Evolutionary conservation across 441 rosid species (phyloP), one percentile per base, ranked within the genome.

Genomic region (Pelargonium fulgidum): DNA sequence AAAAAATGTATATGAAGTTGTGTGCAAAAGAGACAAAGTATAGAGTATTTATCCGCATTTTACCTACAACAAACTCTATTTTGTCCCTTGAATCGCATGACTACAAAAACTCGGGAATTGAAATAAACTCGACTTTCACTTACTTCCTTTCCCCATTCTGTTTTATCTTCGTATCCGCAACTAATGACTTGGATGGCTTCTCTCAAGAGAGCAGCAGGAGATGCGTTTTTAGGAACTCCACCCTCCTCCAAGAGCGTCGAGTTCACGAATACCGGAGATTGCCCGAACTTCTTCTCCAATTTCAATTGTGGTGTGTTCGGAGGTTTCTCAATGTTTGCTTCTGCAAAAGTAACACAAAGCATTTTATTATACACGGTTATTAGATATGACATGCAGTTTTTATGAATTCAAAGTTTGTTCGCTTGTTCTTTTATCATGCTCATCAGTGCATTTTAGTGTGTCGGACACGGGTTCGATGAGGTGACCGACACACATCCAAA

Each of bases 71-170:
- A 36, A 36, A 36, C 41, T 36, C 41, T 5, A 36, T 36, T 5
- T 36, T 0, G 41, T 36, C 41, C 0, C 41, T 36, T 6, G 41
- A 6, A 36, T 36, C 4, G 6, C 41, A 36, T 7, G 41, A 33
- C 5, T 33, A 36, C 6, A 36, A 36, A 6, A 36, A 36, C 41
- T 36, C 8, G 8, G 41, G 3, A 36, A 36, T 36, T 36, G 8
- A 36, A 36, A 36, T 36, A 6, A 48, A 11, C 8, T 12, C 16
- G 3, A 11, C 10, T 68, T 54, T 36, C 62, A 11, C 42, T 11
- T 76, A 88, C 97, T 86, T 94, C 99, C 81, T 92, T 92, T 3
- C 97, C 99, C 99, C 99, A 94, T 70, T 92, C 99, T 1, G 96
- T 82, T 79, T 92, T 92, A 74, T 89, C 98, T 84, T 94, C 99